Conservation (phyloP, 148 eudicot genomes). For the Camellia granthamiana region DNA sequence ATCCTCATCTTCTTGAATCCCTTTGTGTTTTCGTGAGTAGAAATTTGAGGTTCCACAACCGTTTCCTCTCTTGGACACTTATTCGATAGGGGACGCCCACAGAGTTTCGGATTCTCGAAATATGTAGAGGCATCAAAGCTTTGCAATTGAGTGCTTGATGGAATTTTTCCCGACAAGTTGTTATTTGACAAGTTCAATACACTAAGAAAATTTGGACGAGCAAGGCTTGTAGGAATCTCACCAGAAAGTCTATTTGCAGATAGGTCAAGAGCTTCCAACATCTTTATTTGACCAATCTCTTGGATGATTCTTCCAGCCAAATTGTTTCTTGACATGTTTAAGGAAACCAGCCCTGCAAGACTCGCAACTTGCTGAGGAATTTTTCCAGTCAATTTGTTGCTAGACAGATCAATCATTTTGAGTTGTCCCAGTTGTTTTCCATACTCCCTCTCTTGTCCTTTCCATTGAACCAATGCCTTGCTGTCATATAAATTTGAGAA, state of each 20-base stretch:
- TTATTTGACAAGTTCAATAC: no score
- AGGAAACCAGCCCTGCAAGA: conserved; percentile 17
- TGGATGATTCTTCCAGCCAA: conserved; percentile 19
- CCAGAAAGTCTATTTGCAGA: conserved; percentile 23
- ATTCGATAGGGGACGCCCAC: conserved; percentile 19
- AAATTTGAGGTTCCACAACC: neutral
- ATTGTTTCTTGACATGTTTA: conserved; percentile 29
- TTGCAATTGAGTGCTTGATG: no score
- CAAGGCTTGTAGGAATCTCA: conserved; percentile 23
- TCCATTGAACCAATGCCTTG: conserved; percentile 10
- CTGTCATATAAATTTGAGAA: neutral
- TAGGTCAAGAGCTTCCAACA: conserved; percentile 25
- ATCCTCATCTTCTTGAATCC: conserved; percentile 4
- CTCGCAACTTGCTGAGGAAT: conserved; percentile 17
- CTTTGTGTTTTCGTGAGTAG: neutral
- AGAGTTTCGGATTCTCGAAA: conserved; percentile 19
- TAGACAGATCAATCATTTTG: conserved; percentile 29
- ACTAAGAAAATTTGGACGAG: conserved; percentile 16
- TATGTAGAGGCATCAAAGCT: conserved; percentile 21
- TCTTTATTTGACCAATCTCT: conserved; percentile 13
- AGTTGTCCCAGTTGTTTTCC: neutral
- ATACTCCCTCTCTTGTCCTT: conserved; percentile 20
- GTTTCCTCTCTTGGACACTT: conserved; percentile 17
- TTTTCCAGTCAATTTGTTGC: conserved; percentile 16
- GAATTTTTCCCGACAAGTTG: no score